Conservation (phyloP, 306 rosid species). For the Purshia tridentata region DNA sequence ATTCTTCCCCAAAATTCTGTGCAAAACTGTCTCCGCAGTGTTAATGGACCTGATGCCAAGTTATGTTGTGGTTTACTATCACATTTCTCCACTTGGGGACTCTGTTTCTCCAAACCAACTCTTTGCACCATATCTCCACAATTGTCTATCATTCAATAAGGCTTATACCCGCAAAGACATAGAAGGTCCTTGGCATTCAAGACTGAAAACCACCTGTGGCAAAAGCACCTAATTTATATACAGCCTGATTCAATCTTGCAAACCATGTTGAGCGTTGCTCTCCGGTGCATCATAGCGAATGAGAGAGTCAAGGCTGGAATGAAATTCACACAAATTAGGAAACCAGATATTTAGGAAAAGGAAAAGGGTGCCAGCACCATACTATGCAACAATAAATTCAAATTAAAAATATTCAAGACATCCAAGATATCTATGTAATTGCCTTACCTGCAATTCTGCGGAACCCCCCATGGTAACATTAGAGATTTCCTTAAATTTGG, state of each 20-base stretch:
- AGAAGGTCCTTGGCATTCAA: constrained; percentile 8
- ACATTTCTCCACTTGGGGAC: background rate
- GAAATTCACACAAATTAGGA: constrained; percentile 26
- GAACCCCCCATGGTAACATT: constrained; percentile 75
- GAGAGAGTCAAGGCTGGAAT: constrained; percentile 60
- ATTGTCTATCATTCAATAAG: background rate
- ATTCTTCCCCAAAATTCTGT: background rate
- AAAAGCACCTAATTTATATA: background rate
- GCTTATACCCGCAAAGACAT: background rate
- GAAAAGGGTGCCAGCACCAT: too few species aligned
- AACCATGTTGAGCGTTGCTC: constrained; percentile 15
- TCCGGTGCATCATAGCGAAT: constrained; percentile 32
- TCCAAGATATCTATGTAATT: background rate
- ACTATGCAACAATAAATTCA: background rate
- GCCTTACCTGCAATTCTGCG: constrained; percentile 75
- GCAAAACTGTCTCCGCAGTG: background rate
- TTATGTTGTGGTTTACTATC: background rate
- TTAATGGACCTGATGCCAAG: too few species aligned
- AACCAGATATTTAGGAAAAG: background rate
- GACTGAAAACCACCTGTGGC: background rate
- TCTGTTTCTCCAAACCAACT: background rate
- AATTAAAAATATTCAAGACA: background rate
- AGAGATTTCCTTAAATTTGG: constrained; percentile 58
- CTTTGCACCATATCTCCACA: background rate
- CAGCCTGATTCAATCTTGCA: constrained; percentile 18